A percentile compares a stretch with the other conserved stretches of the same genome.
These are phyloP conservation scores for Pleurostoma richardsiae DNA, from an alignment of 2,329 filamentous ascomycete genomes.

Conservation along the genomic window DNA sequence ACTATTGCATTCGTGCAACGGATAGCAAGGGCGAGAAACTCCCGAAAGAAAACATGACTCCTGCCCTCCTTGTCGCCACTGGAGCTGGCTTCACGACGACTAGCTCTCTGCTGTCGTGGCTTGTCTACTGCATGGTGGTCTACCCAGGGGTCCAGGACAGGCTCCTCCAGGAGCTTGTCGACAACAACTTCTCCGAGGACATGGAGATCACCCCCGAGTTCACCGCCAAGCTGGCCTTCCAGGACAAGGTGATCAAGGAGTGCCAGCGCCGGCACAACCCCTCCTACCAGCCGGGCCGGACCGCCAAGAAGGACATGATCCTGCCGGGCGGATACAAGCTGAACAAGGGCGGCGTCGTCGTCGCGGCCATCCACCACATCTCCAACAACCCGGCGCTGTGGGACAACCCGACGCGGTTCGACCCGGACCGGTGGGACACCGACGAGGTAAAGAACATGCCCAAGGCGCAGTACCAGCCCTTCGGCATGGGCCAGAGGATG, in stretches of 20 bases:
- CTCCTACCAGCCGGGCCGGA: slow-evolving; percentile 56
- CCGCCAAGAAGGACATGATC: slow-evolving; percentile 48
- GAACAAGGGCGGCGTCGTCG: slow-evolving; percentile 44
- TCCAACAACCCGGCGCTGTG: slow-evolving; percentile 50
- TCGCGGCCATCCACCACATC: slow-evolving; percentile 46
- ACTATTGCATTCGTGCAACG: slow-evolving; percentile 48
- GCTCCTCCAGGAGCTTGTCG: slow-evolving; percentile 52
- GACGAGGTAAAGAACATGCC: slow-evolving; percentile 46
- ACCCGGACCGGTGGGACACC: slow-evolving; percentile 56
- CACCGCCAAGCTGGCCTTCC: slow-evolving; percentile 40
- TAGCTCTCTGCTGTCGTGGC: slow-evolving; percentile 52
- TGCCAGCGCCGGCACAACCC: slow-evolving; percentile 56
- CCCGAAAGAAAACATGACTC: slow-evolving; percentile 32
- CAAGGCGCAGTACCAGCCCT: slow-evolving; percentile 51
- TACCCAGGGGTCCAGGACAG: slow-evolving; percentile 52
- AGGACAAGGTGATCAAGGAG: slow-evolving; percentile 57
- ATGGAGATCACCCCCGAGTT: slow-evolving; percentile 41
- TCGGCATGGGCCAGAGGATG: slow-evolving; percentile 49
- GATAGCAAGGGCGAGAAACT: slow-evolving; percentile 51
- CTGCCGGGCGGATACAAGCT: slow-evolving; percentile 55
- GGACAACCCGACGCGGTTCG: slow-evolving; percentile 52
- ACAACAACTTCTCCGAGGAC: slow-evolving; percentile 36
- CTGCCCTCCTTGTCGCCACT: slow-evolving; percentile 42
- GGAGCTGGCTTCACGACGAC: slow-evolving; percentile 59
- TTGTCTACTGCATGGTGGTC: slow-evolving; percentile 45